Evolutionary conservation across 2,329 filamentous ascomycete species (phyloP), one percentile per base, ranked within the genome.

Genomic region (Periconia digitata): DNA sequence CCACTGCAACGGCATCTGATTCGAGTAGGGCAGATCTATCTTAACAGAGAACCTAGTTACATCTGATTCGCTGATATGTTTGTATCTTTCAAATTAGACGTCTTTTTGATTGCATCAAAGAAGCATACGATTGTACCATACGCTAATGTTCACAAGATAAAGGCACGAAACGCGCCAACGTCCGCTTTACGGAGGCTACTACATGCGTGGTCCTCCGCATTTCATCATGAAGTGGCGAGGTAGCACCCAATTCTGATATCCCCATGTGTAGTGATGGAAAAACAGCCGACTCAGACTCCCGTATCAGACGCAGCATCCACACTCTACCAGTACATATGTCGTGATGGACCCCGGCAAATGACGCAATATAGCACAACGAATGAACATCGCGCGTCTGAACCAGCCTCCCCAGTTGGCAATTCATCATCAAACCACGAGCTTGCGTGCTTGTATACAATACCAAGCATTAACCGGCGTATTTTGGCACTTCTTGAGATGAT

Each of bases 281-380:
- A n/a, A n/a, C n/a, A n/a, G n/a, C n/a, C n/a, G n/a, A n/a, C n/a
- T n/a, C n/a, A n/a, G n/a, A n/a, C n/a, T n/a, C n/a, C n/a, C n/a
- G n/a, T n/a, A n/a, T n/a, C n/a, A n/a, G n/a, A n/a, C n/a, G n/a
- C n/a, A n/a, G n/a, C n/a, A n/a, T n/a, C n/a, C n/a, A n/a, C n/a
- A n/a, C n/a, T n/a, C n/a, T n/a, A n/a, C n/a, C n/a, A n/a, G n/a
- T n/a, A n/a, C n/a, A n/a, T 32, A 64, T 67, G 64, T 67, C 57
- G 65, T 58, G 52, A 61, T n/a, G 44, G 22, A 43, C 40, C 59
- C 56, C 48, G 47, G 59, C 63, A 60, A 64, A 68, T 69, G 59
- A 67, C 66, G 66, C 65, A 62, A 69, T 68, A 35, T 41, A 51
- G 17, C 20, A 53, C 51, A 44, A 47, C 64, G 54, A 64, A 65